phyloP scores from a whole-genome alignment of 1,139 yeast genomes.

The Lodderomyces oxycetoniae region DNA sequence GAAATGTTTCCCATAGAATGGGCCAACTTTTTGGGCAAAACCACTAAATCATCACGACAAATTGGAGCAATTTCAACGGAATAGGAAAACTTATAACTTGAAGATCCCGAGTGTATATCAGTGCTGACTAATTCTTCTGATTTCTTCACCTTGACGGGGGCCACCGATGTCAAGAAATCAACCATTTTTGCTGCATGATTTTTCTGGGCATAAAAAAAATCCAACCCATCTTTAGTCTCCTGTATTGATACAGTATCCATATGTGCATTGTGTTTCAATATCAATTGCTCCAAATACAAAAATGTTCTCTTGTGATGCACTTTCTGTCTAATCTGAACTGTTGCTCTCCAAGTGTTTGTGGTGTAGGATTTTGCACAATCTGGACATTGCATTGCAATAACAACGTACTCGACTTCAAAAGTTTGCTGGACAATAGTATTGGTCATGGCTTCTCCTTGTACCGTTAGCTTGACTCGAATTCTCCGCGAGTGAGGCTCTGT shows the following conservation, averaged over 20 bases:
- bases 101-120: slow-evolving; percentile 88
- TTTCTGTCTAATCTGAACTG: slow-evolving; percentile 95
- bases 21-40: slow-evolving; percentile 82
- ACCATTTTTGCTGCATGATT: slow-evolving; percentile 93
- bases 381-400: slow-evolving; percentile 95
- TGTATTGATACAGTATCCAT: slow-evolving; percentile 89
- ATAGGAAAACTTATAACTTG: slow-evolving; percentile 83
- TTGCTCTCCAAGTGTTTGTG: slow-evolving; percentile 95
- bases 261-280: slow-evolving; percentile 90
- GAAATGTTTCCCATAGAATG: slow-evolving; percentile 79
- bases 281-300: slow-evolving; percentile 88
- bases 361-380: slow-evolving; percentile 98
- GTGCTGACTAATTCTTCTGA: slow-evolving; percentile 89
- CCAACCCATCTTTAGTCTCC: slow-evolving; percentile 92
- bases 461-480: slow-evolving; percentile 82
- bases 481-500: slow-evolving; percentile 99
- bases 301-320: slow-evolving; percentile 96
- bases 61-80: slow-evolving; percentile 96
- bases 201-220: slow-evolving; percentile 83
- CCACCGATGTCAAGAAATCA: slow-evolving; percentile 81
- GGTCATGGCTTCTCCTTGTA: slow-evolving; percentile 93
- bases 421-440: slow-evolving; percentile 92
- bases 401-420: slow-evolving; percentile 92
- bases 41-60: slow-evolving; percentile 93
- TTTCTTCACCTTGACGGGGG: slow-evolving; percentile 79